Percentiles rank a stretch among this genome's conserved stretches.
Conservation (phyloP, 2,329 filamentous ascomycete genomes). For the Colletotrichum phormii region DNA sequence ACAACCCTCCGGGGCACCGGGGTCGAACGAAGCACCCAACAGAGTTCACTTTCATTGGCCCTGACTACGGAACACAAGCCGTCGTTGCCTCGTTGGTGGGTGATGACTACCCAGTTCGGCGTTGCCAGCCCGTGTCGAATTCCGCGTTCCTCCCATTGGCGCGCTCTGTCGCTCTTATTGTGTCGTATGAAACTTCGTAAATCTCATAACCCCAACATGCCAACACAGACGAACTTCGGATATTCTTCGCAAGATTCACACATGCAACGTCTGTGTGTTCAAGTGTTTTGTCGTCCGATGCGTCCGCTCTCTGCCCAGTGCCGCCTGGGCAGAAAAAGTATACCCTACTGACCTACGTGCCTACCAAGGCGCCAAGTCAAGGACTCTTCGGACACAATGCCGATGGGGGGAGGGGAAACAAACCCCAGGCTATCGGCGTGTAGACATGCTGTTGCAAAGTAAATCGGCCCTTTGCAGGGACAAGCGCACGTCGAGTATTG, state of each 20-base stretch:
- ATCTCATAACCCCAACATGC: not conserved
- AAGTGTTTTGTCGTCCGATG: not conserved
- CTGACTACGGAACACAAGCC: not conserved
- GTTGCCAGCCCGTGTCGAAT: not conserved
- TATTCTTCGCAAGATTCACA: too few relatives aligned
- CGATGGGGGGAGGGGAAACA: not conserved
- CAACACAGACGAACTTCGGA: too few relatives aligned
- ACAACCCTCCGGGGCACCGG: not conserved
- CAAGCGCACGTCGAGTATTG: not conserved
- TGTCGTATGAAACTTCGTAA: not conserved
- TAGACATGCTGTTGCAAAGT: not conserved
- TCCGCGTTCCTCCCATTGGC: constrained; percentile 11
- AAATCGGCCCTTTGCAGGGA: not conserved
- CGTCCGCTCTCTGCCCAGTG: not conserved
- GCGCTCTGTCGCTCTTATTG: not conserved
- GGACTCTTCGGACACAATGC: not conserved
- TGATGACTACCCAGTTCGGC: not conserved
- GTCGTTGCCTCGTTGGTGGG: not conserved
- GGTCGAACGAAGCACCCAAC: not conserved
- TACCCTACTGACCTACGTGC: not conserved
- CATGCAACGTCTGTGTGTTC: not conserved
- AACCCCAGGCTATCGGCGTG: not conserved
- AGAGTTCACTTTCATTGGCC: not conserved
- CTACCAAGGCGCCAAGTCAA: not conserved
- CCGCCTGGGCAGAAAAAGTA: not conserved